Evolutionary conservation across 768 basidiomycete genomes (phyloP), one percentile per base, ranked within the genome.

Genomic region (Suillus sp.): DNA sequence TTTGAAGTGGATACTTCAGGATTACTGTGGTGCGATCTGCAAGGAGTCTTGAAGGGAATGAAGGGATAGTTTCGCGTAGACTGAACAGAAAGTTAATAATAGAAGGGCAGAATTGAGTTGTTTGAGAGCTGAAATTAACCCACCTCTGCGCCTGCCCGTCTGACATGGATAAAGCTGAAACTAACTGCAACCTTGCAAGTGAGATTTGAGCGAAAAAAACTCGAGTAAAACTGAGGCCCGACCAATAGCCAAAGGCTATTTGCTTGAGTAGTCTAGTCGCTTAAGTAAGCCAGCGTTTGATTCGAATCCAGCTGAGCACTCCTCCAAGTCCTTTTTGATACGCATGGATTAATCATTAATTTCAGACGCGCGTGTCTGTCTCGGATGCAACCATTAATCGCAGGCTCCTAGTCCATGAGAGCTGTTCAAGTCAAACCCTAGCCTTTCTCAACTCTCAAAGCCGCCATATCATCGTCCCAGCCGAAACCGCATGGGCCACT

Each of bases 31-130:
- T 34, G n/a, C 48, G 63, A 55, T 54, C 32, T 37, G 48, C 58
- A 18, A 64, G 63, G 47, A 64, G 59, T 38, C 22, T 32, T 22
- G 63, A 48, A 14, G 59, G 56, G 6, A n/a, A n/a, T n/a, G n/a
- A n/a, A n/a, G 62, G 58, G 34, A 63, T 56, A 22, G 58, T 48
- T 60, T 59, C 62, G 50, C 16, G 10, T 30, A 32, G 16, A 53
- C 51, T 53, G 20, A n/a, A 8, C 27, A 9, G 3, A 50, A 9
- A 50, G 6, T 50, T 8, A 27, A 50, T 50, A 0, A 9, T 27
- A 27, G 48, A 27, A 27, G 14, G 2, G 2, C 25, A 27, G 0
- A 50, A 20, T 18, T 13, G 11, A 11, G 48, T 37, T 47, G 62
- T 13, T 13, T 9, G 14, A 25, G 14, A 27, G 25, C 45, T 25